Base-by-base conservation (phyloP, 2,329 filamentous ascomycete species). In the Aspergillus alliaceus region DNA sequence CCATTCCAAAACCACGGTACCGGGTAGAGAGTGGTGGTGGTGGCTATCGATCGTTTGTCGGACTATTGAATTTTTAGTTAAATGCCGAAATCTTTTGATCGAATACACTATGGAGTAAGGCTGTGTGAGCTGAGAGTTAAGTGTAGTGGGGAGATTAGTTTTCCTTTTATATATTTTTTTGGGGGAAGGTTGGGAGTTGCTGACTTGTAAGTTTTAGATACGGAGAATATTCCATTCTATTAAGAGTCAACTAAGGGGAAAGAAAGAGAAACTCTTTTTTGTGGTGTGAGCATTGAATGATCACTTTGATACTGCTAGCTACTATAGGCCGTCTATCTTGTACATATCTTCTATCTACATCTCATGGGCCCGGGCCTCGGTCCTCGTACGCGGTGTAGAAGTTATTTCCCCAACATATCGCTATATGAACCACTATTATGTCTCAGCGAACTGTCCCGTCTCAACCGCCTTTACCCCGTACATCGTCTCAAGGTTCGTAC, bases 31-130 rank as follows among this genome's bases (percentile, higher is more conserved):
- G 34, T 44, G 20, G 22, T 24, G 6, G 49, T 32, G n/a, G n/a
- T 18, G 29, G 49, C 53, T 59, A 60, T 60, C 50, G 53, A 56
- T 60, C 46, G 56, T 59, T 59, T 56, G 53, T 39, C 48, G 20
- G 42, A 59, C 59, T 60, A 61, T 61, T 49, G 59, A 9, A 51
- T 37, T 59, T 51, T 58, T 46, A 57, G 47, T 51, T 29, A 31
- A 20, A n/a, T 18, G 6, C 18, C 15, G 27, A 20, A 4, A 5
- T 20, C 25, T 27, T 22, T 24, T 18, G 34, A 37, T 37, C 15
- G 12, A 15, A 29, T 9, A 9, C 9, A 29, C 27, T 29, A 29
- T 9, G 27, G 27, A 29, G 27, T 29, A 29, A n/a, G n/a, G n/a
- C n/a, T n/a, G n/a, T n/a, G n/a, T n/a, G n/a, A n/a, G n/a, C n/a